phyloP scores from a whole-genome alignment of 257 asterid genomes.

The Solanum virginianum region DNA sequence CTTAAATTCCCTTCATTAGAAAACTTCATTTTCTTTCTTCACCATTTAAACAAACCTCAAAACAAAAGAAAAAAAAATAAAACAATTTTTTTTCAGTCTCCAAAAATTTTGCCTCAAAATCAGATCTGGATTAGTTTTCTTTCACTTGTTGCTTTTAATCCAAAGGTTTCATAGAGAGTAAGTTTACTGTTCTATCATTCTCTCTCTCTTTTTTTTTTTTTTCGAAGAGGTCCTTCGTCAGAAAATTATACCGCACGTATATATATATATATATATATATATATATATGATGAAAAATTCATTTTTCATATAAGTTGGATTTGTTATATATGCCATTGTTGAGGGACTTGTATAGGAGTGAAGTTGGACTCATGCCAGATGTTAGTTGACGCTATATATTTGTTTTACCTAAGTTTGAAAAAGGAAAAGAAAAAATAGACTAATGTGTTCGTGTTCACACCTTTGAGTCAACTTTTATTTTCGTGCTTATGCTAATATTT shows the following conservation, averaged over 20 bases:
- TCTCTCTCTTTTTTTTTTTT: background rate
- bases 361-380: background rate
- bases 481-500: background rate
- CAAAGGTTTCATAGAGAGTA: background rate
- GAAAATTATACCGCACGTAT: background rate
- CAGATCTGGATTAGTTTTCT: background rate
- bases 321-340: background rate
- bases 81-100: background rate
- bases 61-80: background rate
- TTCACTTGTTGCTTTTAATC: background rate
- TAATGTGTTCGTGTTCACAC: background rate
- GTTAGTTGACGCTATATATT: background rate
- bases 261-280: accelerated
- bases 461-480: background rate
- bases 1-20: slow-evolving; percentile 76
- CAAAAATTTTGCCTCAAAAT: background rate
- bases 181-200: background rate
- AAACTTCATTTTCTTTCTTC: background rate
- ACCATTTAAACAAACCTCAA: background rate
- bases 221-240: background rate
- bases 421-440: background rate
- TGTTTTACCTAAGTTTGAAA: background rate
- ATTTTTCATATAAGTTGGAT: background rate
- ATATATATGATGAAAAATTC: background rate
- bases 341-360: background rate